Base-by-base conservation (phyloP, 768 basidiomycete species). In the Rhodotorula sphaerocarpa region DNA sequence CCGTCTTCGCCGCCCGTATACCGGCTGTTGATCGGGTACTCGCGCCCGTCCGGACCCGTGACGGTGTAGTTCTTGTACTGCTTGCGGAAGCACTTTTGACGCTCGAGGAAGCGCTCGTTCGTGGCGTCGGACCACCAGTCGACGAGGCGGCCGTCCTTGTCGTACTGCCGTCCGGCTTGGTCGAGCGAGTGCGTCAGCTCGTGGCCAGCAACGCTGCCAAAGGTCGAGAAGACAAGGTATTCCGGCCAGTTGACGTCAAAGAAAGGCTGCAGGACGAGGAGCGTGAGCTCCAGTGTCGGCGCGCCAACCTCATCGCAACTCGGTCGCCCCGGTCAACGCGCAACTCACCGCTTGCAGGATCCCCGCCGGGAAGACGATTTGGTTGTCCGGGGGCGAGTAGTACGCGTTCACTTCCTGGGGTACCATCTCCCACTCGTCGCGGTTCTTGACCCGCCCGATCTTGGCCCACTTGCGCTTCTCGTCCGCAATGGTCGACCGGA, bases 361-460 rank as follows among this genome's bases (percentile, higher is more conserved):
- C 30, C 95, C 95, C 27, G 95, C 93, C 14, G 95, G 92, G 78
- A 99, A 96, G 27, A 90, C 88, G 55, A 92, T 90, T 85, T 88
- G 59, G 33, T 52, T 63, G 23, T 36, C 55, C n/a, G 43, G 36
- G 3, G 44, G 61, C 39, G 43, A 36, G 36, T 10, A 39, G 36
- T 39, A 39, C 36, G 36, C 36, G 36, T 91, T 88, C 63, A 92
- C 87, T 61, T 81, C 86, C 2, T 86, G 84, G 0, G 90, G 86
- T 64, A 80, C 83, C 87, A 95, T 93, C 73, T 87, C 84, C 90
- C 91, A 97, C 23, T 79, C 77, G 15, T 87, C 81, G 3, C 75
- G 75, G 72, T 99, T 83, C 52, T 90, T 79, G 48, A 75, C 75
- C 66, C 79, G 79, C 21, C 91, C 92, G 11, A 97, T 76, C 63